Evolutionary conservation across 78 protist genomes (phyloP).

Genomic region (Tieghemostelium lacteum): DNA sequence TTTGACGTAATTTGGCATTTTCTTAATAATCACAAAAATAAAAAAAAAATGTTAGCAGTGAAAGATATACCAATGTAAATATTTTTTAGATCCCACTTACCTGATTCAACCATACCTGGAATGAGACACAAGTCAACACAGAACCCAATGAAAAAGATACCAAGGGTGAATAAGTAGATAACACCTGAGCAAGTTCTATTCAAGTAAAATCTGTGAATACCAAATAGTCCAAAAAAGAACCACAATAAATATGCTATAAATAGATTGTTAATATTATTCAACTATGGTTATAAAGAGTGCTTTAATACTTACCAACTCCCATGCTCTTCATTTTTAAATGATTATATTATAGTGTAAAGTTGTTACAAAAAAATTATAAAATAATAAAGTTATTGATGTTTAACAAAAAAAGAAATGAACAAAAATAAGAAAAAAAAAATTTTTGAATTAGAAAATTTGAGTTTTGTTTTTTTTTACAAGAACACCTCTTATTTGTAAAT

Average conservation of each 20-base stretch:
- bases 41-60: neutral
- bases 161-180: conserved; percentile 22
- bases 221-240: neutral
- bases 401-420: no score
- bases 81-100: no score
- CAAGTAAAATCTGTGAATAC: conserved; percentile 41
- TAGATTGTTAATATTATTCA: no score
- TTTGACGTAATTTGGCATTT: neutral
- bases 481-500: no score
- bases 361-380: no score
- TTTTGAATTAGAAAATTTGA: no score
- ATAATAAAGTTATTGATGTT: neutral
- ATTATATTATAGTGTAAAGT: neutral
- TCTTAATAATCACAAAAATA: neutral
- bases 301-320: neutral
- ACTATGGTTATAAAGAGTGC: neutral
- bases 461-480: no score
- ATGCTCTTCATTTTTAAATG: neutral
- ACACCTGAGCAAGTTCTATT: conserved; percentile 32
- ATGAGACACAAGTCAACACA: conserved; percentile 22
- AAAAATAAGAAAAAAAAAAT: no score
- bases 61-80: no score
- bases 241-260: neutral
- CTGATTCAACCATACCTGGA: conserved; percentile 48
- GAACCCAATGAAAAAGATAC: conserved; percentile 38